phyloP scores from a whole-genome alignment of 2,329 filamentous ascomycete genomes.

The Penicillium paneum region DNA sequence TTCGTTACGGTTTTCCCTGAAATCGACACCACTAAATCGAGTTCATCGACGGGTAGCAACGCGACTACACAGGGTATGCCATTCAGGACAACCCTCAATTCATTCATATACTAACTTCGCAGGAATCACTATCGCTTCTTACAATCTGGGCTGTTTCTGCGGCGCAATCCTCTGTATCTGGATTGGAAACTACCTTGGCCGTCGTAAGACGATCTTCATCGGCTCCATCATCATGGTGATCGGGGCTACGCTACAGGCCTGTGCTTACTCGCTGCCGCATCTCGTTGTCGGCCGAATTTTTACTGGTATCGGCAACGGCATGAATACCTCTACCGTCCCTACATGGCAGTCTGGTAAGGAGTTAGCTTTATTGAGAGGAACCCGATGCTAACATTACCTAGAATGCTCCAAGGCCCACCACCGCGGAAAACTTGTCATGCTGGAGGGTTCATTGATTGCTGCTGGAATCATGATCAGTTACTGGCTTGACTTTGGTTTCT shows the following conservation, averaged over 20 bases:
- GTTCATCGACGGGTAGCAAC: conserved; percentile 35
- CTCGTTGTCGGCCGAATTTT: conserved; percentile 53
- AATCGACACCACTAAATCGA: conserved; percentile 47
- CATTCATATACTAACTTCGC: neutral
- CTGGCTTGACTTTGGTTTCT: conserved; percentile 52
- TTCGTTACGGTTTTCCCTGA: conserved; percentile 57
- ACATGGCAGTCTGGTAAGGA: conserved; percentile 45
- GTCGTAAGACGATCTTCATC: conserved; percentile 50
- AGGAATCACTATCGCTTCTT: conserved; percentile 44
- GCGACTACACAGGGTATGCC: conserved; percentile 43
- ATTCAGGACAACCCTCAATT: neutral
- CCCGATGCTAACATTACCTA: neutral
- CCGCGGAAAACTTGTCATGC: conserved; percentile 51
- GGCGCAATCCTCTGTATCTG: conserved; percentile 52
- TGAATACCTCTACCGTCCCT: conserved; percentile 53
- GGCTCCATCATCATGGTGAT: conserved; percentile 51
- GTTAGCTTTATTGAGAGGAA: accelerated
- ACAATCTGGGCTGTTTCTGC: conserved; percentile 51
- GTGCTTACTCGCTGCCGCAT: conserved; percentile 48
- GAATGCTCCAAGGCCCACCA: conserved; percentile 50
- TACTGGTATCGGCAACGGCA: conserved; percentile 52
- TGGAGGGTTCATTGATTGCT: conserved; percentile 49
- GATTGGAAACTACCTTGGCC: conserved; percentile 51
- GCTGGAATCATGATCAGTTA: conserved; percentile 48
- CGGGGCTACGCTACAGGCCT: conserved; percentile 49